Evolutionary conservation across 352 stramenopile genomes (phyloP).

Genomic region (Phytophthora sp.): DNA sequence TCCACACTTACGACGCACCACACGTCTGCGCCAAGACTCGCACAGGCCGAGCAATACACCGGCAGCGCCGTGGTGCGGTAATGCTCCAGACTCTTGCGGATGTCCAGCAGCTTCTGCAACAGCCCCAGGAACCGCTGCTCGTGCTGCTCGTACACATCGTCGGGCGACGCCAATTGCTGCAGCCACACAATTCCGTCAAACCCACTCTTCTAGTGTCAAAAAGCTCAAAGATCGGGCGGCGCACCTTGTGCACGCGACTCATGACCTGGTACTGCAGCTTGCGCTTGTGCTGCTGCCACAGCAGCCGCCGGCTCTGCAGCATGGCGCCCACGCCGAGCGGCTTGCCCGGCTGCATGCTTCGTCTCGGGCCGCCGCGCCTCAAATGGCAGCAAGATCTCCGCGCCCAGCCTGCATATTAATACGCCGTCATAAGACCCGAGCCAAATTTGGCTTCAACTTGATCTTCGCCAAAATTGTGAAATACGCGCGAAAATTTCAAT

Average conservation of each 20-base stretch:
- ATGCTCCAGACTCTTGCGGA: constrained; percentile 70
- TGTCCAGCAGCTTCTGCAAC: constrained; percentile 75
- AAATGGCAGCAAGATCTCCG: constrained; percentile 8
- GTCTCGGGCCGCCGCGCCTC: neutral
- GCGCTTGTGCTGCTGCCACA: constrained; percentile 68
- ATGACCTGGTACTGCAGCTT: constrained; percentile 64
- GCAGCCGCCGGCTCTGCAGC: constrained; percentile 45
- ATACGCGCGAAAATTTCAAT: constrained; percentile 22
- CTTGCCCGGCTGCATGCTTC: constrained; percentile 22
- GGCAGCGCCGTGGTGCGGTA: constrained; percentile 68
- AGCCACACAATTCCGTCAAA: no score
- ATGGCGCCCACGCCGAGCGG: constrained; percentile 28
- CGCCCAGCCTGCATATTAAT: constrained; percentile 21
- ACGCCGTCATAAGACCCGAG: constrained; percentile 18
- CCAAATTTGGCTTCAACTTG: constrained; percentile 28
- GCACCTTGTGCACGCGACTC: constrained; percentile 61
- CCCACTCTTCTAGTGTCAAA: no score
- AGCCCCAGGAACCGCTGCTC: constrained; percentile 73
- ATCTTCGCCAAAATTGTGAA: constrained; percentile 12
- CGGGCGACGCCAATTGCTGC: constrained; percentile 52
- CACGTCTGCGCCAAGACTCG: constrained; percentile 68
- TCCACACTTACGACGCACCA: constrained; percentile 80
- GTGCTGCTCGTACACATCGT: constrained; percentile 74
- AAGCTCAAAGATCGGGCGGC: neutral
- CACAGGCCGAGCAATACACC: constrained; percentile 65